Evolutionary conservation across 148 eudicot species (phyloP).

Genomic region (Mesembryanthemum crystallinum): DNA sequence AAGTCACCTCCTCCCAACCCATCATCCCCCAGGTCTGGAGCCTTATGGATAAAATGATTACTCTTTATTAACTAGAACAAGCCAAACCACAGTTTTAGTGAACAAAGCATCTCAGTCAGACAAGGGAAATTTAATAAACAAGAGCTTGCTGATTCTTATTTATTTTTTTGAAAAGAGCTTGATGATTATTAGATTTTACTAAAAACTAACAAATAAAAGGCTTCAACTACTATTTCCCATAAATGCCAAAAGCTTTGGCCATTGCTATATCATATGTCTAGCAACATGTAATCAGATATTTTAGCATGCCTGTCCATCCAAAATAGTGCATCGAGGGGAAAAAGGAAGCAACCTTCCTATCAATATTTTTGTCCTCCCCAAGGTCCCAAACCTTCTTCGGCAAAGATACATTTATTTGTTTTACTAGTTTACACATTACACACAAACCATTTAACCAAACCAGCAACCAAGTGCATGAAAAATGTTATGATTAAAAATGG

Average conservation of each 20-base stretch:
- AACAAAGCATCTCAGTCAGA: background rate
- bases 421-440: background rate
- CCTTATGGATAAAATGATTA: background rate
- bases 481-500: background rate
- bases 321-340: background rate
- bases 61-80: background rate
- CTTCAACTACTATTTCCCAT: background rate
- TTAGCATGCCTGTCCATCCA: background rate
- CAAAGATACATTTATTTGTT: background rate
- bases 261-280: background rate
- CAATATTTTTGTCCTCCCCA: background rate
- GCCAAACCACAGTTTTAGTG: background rate
- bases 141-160: background rate
- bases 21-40: background rate
- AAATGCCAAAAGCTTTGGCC: background rate
- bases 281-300: background rate
- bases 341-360: background rate
- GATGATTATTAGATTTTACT: background rate
- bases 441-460: background rate
- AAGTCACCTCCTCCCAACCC: background rate
- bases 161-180: too few species aligned
- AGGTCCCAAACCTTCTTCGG: background rate
- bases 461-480: background rate
- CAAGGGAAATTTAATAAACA: background rate
- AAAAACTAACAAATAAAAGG: background rate